phyloP scores from a whole-genome alignment of 805 yeast species.

The Wickerhamomyces silvicola region DNA sequence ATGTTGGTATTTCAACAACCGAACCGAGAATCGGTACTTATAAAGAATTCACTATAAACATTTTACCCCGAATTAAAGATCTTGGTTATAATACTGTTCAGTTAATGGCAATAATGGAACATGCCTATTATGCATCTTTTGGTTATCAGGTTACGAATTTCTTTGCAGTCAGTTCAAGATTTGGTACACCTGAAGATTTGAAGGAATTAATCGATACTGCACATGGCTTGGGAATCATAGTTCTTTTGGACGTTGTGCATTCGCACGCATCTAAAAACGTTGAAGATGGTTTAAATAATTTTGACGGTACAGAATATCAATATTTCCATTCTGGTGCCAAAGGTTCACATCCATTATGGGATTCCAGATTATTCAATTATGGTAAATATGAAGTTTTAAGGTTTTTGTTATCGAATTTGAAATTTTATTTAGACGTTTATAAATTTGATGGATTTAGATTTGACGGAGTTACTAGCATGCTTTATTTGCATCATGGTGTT shows the following conservation, averaged over 20 bases:
- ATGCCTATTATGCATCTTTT: constrained; percentile 95
- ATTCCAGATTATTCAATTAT: constrained; percentile 89
- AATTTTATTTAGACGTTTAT: constrained; percentile 76
- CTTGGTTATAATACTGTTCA: constrained; percentile 92
- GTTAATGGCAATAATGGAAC: constrained; percentile 98
- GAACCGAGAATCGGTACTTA: constrained; percentile 82
- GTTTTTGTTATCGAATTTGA: constrained; percentile 76
- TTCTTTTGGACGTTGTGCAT: constrained; percentile 87
- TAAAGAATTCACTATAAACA: constrained; percentile 71
- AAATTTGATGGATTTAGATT: constrained; percentile 93
- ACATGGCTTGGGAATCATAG: constrained; percentile 80
- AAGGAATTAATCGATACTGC: constrained; percentile 89
- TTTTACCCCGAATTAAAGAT: constrained; percentile 77
- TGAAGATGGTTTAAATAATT: constrained; percentile 85
- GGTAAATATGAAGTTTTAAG: constrained; percentile 87
- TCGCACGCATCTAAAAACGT: constrained; percentile 95
- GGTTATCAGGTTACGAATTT: constrained; percentile 96
- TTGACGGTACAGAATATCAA: constrained; percentile 94
- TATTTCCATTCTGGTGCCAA: constrained; percentile 89
- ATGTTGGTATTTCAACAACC: constrained; percentile 89
- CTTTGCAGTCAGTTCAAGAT: constrained; percentile 85
- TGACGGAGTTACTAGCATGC: constrained; percentile 94
- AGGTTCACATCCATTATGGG: constrained; percentile 92
- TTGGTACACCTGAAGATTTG: constrained; percentile 92
- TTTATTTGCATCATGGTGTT: constrained; percentile 87